These are phyloP conservation scores for Sporothrix inflata DNA, from an alignment of 2,329 filamentous ascomycete species.

Conservation along the genomic window DNA sequence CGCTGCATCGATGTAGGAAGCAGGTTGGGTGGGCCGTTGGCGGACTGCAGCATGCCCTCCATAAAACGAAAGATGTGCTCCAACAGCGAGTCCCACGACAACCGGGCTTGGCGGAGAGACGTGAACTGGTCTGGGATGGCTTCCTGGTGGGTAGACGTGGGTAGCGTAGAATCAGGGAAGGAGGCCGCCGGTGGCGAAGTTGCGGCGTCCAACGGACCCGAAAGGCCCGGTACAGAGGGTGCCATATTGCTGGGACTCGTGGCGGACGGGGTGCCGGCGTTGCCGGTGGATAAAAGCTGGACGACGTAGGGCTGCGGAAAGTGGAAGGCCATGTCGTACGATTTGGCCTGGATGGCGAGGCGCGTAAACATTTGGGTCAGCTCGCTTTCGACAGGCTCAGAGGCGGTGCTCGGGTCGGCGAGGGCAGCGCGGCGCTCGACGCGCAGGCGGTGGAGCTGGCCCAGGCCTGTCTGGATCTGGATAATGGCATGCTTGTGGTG, in stretches of 20 bases:
- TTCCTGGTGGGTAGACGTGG: conserved; percentile 42
- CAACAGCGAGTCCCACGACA: conserved; percentile 59
- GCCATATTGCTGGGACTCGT: conserved; percentile 32
- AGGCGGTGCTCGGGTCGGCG: conserved; percentile 23
- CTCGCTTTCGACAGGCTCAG: conserved; percentile 59
- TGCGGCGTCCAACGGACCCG: conserved; percentile 36
- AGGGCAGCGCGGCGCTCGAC: conserved; percentile 47
- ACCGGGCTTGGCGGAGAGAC: conserved; percentile 57
- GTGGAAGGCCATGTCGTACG: conserved; percentile 70
- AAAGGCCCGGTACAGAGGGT: not conserved
- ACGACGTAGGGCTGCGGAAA: conserved; percentile 66
- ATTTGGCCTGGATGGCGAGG: conserved; percentile 67
- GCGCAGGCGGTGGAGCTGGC: conserved; percentile 57
- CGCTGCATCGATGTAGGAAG: conserved; percentile 54
- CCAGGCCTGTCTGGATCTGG: conserved; percentile 63
- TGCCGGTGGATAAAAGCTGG: conserved; percentile 47
- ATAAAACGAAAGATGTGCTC: conserved; percentile 62
- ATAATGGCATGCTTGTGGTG: conserved; percentile 64
- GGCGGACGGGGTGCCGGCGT: not conserved
- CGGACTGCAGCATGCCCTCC: conserved; percentile 55
- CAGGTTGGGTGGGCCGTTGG: conserved; percentile 56
- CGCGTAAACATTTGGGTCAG: conserved; percentile 66
- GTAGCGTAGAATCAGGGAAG: conserved; percentile 41
- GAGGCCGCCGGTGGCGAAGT: conserved; percentile 36
- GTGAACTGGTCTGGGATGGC: conserved; percentile 52